Evolutionary conservation across 73 alveolate species (phyloP).

Genomic region (Uronychia binucleata): DNA sequence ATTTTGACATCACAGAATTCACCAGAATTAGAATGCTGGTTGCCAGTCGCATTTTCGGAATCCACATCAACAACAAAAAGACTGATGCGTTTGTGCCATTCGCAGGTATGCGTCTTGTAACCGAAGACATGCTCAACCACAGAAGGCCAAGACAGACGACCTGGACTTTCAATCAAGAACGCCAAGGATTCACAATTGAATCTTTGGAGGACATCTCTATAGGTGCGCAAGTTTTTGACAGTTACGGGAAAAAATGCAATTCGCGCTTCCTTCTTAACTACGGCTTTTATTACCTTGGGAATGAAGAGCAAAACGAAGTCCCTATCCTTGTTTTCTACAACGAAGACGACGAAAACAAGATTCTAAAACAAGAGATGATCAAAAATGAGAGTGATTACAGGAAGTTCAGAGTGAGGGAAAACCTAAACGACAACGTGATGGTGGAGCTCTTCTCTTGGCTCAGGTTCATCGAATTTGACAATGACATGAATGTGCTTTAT

Average conservation of each 20-base stretch:
- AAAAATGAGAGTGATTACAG: constrained; percentile 47
- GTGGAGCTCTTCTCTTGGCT: constrained; percentile 67
- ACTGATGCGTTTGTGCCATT: constrained; percentile 98
- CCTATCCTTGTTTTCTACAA: constrained; percentile 72
- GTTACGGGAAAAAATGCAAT: constrained; percentile 96
- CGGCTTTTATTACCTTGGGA: constrained; percentile 87
- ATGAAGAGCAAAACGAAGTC: constrained; percentile 94
- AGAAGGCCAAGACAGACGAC: constrained; percentile 93
- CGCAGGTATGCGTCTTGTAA: too few species aligned
- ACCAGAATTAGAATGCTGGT: constrained; percentile 94
- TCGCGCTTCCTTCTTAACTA: constrained; percentile 93
- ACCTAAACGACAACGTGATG: constrained; percentile 50
- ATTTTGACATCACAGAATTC: constrained; percentile 85
- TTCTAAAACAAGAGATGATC: constrained; percentile 70
- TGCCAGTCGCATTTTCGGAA: constrained; percentile 91
- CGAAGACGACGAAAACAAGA: constrained; percentile 68
- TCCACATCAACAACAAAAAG: constrained; percentile 80
- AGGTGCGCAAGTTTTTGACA: constrained; percentile 90
- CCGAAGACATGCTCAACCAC: constrained; percentile 98
- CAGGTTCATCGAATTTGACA: constrained; percentile 62
- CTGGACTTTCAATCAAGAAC: constrained; percentile 89
- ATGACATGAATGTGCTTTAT: constrained; percentile 51
- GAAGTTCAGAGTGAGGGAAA: constrained; percentile 62
- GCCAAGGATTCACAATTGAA: constrained; percentile 89
- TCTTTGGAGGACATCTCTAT: constrained; percentile 87